A percentile compares a stretch with the other conserved stretches of the same genome.
These are phyloP conservation scores for Periconia sp. DNA, from an alignment of 2,329 filamentous ascomycete genomes.

Conservation along the genomic window DNA sequence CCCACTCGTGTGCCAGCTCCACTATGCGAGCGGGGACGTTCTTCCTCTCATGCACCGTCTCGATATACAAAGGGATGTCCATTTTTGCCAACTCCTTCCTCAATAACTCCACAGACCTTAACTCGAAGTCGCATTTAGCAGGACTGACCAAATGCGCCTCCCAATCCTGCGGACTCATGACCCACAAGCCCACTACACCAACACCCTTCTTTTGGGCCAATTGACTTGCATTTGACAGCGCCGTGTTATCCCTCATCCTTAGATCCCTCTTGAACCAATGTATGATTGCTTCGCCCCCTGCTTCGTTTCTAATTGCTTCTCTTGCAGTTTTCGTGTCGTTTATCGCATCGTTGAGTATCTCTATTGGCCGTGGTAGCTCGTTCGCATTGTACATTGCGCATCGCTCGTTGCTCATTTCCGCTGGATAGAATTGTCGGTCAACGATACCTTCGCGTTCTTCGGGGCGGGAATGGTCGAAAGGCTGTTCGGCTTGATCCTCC, in stretches of 20 bases:
- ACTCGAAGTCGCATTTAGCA: conserved; percentile 77
- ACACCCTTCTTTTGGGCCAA: conserved; percentile 71
- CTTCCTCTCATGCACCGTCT: conserved; percentile 71
- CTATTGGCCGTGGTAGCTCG: conserved; percentile 74
- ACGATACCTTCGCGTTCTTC: conserved; percentile 50
- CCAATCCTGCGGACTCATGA: conserved; percentile 83
- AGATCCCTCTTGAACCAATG: conserved; percentile 94
- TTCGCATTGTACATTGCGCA: conserved; percentile 76
- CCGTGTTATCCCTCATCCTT: conserved; percentile 74
- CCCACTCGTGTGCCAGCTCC: conserved; percentile 73
- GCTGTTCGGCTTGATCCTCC: conserved; percentile 9
- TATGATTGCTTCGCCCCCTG: conserved; percentile 68
- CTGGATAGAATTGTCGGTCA: conserved; percentile 74
- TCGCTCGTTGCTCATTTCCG: conserved; percentile 82
- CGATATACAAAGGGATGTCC: conserved; percentile 79
- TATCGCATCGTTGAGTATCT: conserved; percentile 67
- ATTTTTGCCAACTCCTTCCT: conserved; percentile 70
- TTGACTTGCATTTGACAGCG: conserved; percentile 69
- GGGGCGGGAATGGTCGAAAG: conserved; percentile 45
- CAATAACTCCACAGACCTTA: conserved; percentile 73
- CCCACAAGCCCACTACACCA: conserved; percentile 77
- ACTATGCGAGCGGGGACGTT: conserved; percentile 66
- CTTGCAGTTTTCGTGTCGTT: conserved; percentile 64
- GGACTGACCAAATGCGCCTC: conserved; percentile 79
- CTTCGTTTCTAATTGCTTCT: conserved; percentile 49